These are phyloP conservation scores for Ustilago bromivora DNA, from an alignment of 1,284 basidiomycete species.

Conservation along the genomic window DNA sequence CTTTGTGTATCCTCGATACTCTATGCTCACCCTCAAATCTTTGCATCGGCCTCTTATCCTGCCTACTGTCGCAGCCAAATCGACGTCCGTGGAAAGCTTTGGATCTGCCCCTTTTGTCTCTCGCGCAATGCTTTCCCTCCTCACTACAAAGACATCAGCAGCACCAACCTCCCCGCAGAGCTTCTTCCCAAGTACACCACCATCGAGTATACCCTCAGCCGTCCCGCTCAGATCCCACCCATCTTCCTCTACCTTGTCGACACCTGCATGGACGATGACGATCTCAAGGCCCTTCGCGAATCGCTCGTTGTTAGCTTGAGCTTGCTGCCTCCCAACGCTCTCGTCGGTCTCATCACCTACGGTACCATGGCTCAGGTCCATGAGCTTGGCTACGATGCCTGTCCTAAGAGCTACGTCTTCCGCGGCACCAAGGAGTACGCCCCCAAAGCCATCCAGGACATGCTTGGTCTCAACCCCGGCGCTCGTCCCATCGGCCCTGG, in stretches of 20 bases:
- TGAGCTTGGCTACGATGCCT: conserved; percentile 95
- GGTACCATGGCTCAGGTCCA: conserved; percentile 99
- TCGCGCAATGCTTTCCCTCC: conserved; percentile 96
- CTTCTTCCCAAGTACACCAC: conserved; percentile 98
- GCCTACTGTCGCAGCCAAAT: conserved; percentile 79
- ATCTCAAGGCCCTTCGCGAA: conserved; percentile 93
- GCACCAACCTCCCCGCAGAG: conserved; percentile 95
- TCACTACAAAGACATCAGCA: conserved; percentile 98
- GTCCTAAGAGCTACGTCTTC: conserved; percentile 98
- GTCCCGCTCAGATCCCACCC: conserved; percentile 90
- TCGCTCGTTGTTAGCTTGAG: conserved; percentile 92
- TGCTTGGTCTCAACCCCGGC: conserved; percentile 85
- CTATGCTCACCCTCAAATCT: neutral
- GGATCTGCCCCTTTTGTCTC: conserved; percentile 99
- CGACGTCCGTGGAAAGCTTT: conserved; percentile 96
- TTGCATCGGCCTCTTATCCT: neutral
- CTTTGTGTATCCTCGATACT: neutral
- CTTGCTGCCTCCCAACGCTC: conserved; percentile 89
- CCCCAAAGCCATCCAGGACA: conserved; percentile 97
- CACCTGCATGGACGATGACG: conserved; percentile 95
- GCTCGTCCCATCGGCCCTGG: conserved; percentile 72
- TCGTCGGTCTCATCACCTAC: conserved; percentile 94
- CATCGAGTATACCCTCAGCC: conserved; percentile 95
- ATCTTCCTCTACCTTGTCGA: conserved; percentile 98
- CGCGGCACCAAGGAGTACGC: conserved; percentile 98